phyloP scores from a whole-genome alignment of 768 basidiomycete genomes.

The Tremella yokohamensis region DNA sequence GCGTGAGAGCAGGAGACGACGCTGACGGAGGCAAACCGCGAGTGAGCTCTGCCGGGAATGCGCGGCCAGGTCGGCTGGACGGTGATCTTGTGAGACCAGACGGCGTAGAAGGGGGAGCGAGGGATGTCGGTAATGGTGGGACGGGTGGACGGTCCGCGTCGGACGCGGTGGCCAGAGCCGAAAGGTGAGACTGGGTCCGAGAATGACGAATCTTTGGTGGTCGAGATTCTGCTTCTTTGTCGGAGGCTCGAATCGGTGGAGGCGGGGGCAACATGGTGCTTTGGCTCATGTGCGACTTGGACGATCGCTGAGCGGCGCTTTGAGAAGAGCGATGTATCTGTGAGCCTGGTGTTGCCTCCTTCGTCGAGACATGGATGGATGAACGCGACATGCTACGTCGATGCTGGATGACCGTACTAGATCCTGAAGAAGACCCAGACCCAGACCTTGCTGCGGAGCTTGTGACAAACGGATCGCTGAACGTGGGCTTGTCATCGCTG shows the following conservation, averaged over 20 bases:
- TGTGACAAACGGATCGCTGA: slow-evolving; percentile 3
- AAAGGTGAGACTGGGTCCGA: slow-evolving; percentile 24
- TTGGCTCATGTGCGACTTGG: slow-evolving; percentile 21
- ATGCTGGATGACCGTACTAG: not conserved
- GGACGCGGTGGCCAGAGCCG: slow-evolving; percentile 11
- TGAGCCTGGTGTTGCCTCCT: not conserved
- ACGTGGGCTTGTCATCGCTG: not conserved
- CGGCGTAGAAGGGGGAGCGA: not conserved
- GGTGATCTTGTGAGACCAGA: slow-evolving; percentile 17
- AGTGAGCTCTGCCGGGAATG: slow-evolving; percentile 38
- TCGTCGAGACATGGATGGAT: slow-evolving; percentile 8
- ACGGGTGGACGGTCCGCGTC: not conserved
- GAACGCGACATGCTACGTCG: slow-evolving; percentile 17
- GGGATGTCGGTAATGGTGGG: slow-evolving; percentile 7
- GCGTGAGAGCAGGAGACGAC: slow-evolving; percentile 29
- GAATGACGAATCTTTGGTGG: slow-evolving; percentile 25
- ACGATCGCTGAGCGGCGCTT: slow-evolving; percentile 12
- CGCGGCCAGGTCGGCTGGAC: slow-evolving; percentile 20
- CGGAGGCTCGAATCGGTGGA: not conserved
- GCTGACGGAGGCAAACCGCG: slow-evolving; percentile 35
- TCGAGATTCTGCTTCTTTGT: not conserved
- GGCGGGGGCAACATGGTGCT: slow-evolving; percentile 12
- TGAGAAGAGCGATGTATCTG: not conserved
- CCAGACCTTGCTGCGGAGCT: not conserved
- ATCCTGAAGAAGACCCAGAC: not conserved